phyloP scores from a whole-genome alignment of 2,329 filamentous ascomycete genomes.

The Rugonectria rugulosa region DNA sequence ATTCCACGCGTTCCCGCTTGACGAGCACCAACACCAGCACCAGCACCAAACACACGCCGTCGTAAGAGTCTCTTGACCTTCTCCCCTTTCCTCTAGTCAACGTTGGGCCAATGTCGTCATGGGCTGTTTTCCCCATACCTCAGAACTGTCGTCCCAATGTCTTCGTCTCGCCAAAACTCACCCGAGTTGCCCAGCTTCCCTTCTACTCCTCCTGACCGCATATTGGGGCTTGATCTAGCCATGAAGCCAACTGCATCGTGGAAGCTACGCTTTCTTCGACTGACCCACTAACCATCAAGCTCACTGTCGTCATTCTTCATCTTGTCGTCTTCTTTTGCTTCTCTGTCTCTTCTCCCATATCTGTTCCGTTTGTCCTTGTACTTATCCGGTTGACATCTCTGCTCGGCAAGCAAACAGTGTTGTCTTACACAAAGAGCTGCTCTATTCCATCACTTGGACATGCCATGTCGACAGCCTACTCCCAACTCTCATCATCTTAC shows the following conservation, averaged over 20 bases:
- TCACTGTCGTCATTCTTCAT: slow-evolving; percentile 14
- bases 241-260: slow-evolving; percentile 17
- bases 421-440: too few relatives aligned
- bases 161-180: slow-evolving; percentile 8
- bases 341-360: not conserved
- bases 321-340: not conserved
- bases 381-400: too few relatives aligned
- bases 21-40: not conserved
- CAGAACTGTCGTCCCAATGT: not conserved
- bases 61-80: not conserved
- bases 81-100: not conserved
- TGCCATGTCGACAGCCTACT: slow-evolving; percentile 20
- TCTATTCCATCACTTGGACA: slow-evolving; percentile 4
- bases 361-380: not conserved
- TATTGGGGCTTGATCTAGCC: slow-evolving; percentile 17
- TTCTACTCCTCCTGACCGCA: slow-evolving; percentile 9
- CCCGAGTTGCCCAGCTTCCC: not conserved
- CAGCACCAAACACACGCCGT: not conserved
- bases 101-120: not conserved
- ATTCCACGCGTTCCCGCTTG: not conserved
- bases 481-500: slow-evolving; percentile 9
- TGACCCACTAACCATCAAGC: slow-evolving; percentile 18
- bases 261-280: slow-evolving; percentile 12
- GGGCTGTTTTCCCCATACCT: not conserved
- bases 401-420: too few relatives aligned